A percentile compares a stretch with the other conserved stretches of the same genome.
phyloP scores from a whole-genome alignment of 2,329 filamentous ascomycete species.

The Colletotrichum sp. region DNA sequence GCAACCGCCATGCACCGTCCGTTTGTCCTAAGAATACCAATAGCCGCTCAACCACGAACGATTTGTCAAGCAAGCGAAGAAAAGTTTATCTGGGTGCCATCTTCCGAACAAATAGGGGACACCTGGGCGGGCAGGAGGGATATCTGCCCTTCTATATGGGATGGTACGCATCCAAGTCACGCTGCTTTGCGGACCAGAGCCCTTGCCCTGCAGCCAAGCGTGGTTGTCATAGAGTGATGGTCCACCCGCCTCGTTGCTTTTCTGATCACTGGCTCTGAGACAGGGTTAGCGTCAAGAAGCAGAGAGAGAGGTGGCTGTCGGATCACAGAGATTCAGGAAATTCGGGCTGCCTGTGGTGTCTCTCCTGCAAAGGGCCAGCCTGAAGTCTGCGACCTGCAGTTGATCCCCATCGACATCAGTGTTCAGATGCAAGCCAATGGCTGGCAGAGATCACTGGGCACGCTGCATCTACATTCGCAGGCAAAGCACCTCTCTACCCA shows the following conservation, averaged over 20 bases:
- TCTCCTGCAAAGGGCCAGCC: slow-evolving; percentile 2
- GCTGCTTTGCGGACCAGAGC: slow-evolving; percentile 2
- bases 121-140: neutral
- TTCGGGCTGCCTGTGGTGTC: slow-evolving; percentile 16
- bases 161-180: neutral
- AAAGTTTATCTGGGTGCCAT: slow-evolving; percentile 9
- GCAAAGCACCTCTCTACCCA: neutral
- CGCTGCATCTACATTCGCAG: neutral
- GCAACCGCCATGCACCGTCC: slow-evolving; percentile 13
- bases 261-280: slow-evolving; percentile 18
- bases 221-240: slow-evolving; percentile 20
- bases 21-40: slow-evolving; percentile 21
- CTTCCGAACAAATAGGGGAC: neutral
- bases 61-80: neutral
- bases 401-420: neutral
- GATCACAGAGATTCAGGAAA: neutral
- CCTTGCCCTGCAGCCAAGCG: slow-evolving; percentile 22
- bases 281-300: slow-evolving; percentile 20
- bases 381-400: slow-evolving; percentile 6
- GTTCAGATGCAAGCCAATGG: slow-evolving; percentile 1
- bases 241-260: slow-evolving; percentile 18
- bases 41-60: neutral
- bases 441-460: neutral
- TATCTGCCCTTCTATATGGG: slow-evolving; percentile 13
- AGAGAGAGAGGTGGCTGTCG: neutral